Percentiles rank a stretch among this genome's conserved stretches.
Evolutionary conservation across 2,329 filamentous ascomycete genomes (phyloP).

Genomic region (Venturiaceae sp.): DNA sequence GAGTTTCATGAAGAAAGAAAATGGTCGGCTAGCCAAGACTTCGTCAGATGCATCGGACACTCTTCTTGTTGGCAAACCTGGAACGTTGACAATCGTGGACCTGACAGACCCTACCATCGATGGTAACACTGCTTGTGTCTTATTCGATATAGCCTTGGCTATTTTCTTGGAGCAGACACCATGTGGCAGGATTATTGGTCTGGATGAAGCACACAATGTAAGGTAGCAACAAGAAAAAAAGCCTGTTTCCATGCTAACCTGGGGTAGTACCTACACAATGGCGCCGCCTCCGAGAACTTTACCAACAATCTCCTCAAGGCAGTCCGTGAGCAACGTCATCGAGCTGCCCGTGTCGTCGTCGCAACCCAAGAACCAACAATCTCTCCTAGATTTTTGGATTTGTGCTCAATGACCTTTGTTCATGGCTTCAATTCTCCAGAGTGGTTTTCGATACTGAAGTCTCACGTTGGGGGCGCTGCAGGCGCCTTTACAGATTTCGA

Average conservation of each 20-base stretch:
- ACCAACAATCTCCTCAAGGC: slow-evolving; percentile 1
- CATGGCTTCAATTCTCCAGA: slow-evolving; percentile 61
- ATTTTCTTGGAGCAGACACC: slow-evolving; percentile 52
- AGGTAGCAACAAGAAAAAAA: background rate
- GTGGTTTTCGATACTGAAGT: slow-evolving; percentile 43
- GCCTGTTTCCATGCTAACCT: too few relatives aligned
- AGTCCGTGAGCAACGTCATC: slow-evolving; percentile 53
- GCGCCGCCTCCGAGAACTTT: slow-evolving; percentile 1
- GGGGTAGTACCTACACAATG: background rate
- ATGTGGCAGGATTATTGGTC: slow-evolving; percentile 49
- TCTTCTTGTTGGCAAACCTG: slow-evolving; percentile 26
- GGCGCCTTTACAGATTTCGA: background rate
- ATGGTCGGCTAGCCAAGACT: background rate
- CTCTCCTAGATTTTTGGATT: slow-evolving; percentile 55
- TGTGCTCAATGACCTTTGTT: slow-evolving; percentile 63
- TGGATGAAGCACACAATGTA: slow-evolving; percentile 72
- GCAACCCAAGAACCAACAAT: slow-evolving; percentile 72
- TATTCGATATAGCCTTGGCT: slow-evolving; percentile 64
- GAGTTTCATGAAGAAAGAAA: slow-evolving; percentile 42
- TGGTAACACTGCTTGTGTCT: slow-evolving; percentile 53
- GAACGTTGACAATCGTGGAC: slow-evolving; percentile 57
- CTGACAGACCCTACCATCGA: slow-evolving; percentile 64
- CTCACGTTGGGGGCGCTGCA: slow-evolving; percentile 36
- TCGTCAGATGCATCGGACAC: background rate
- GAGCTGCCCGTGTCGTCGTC: slow-evolving; percentile 57